Percentiles rank a stretch among this genome's conserved stretches.
Conservation (phyloP, 2,329 filamentous ascomycete genomes). For the Coniochaeta sp. region DNA sequence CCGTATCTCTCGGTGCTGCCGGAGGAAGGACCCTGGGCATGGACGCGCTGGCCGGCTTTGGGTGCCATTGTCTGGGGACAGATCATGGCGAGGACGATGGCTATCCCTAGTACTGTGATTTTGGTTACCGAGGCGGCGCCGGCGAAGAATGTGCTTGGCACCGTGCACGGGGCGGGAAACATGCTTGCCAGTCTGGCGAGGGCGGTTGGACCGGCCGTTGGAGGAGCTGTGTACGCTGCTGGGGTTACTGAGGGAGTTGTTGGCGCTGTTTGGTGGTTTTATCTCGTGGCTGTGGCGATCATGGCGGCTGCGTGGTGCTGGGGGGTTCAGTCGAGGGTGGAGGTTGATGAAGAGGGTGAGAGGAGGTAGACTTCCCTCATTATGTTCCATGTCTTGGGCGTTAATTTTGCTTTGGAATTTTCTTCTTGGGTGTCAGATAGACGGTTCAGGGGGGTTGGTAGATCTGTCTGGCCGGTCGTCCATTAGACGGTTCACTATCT, state of each 20-base stretch:
- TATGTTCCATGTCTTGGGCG: neutral
- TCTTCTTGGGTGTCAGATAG: too few species aligned
- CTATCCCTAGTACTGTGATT: conserved; percentile 30
- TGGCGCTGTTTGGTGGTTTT: conserved; percentile 23
- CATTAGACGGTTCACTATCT: too few species aligned
- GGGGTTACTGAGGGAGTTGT: conserved; percentile 19
- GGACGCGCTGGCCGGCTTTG: conserved; percentile 48
- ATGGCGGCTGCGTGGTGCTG: conserved; percentile 13
- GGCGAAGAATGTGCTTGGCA: conserved; percentile 25
- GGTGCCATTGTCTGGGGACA: conserved; percentile 49
- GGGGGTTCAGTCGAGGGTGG: conserved; percentile 5
- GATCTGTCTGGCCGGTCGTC: neutral
- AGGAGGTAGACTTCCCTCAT: neutral
- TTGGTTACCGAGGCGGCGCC: conserved; percentile 30
- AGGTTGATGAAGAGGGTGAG: neutral
- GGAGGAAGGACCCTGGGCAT: conserved; percentile 22
- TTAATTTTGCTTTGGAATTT: neutral
- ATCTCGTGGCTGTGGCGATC: conserved; percentile 17
- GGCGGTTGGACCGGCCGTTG: conserved; percentile 20
- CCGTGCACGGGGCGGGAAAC: conserved; percentile 26
- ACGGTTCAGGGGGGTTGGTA: too few species aligned
- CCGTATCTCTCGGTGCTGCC: conserved; percentile 54
- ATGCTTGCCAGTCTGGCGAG: conserved; percentile 19
- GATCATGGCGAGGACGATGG: conserved; percentile 55
- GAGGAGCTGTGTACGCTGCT: conserved; percentile 18